These are phyloP conservation scores for Globisporangium irregulare DNA, from an alignment of 352 stramenopile genomes.

Conservation along the genomic window DNA sequence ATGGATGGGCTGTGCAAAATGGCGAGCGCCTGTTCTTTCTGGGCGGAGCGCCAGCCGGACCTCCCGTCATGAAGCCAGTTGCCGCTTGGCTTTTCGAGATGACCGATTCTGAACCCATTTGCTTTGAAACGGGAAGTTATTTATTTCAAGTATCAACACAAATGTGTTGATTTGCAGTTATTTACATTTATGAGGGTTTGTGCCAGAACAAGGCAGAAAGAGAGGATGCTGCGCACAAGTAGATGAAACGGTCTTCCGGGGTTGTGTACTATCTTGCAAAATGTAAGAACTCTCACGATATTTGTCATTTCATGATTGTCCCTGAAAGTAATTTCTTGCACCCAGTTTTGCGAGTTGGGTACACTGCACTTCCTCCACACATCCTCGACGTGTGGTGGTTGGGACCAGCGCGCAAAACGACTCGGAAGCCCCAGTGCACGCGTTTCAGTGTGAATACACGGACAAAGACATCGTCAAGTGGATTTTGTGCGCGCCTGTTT, in stretches of 20 bases:
- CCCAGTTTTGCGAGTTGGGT: constrained; percentile 4
- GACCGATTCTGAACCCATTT: constrained; percentile 13
- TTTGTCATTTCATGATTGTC: background rate
- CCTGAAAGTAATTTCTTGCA: background rate
- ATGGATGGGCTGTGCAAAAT: background rate
- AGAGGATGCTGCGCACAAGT: background rate
- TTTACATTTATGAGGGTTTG: background rate
- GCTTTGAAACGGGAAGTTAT: background rate
- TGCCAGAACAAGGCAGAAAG: background rate
- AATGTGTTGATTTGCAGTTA: background rate
- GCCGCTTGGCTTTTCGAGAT: background rate
- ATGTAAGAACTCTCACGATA: background rate
- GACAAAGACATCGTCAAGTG: constrained; percentile 4
- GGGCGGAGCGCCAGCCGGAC: constrained; percentile 5
- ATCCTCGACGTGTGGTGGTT: background rate
- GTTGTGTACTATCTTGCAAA: background rate
- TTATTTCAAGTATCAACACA: background rate
- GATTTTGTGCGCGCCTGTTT: background rate
- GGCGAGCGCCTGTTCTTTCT: constrained; percentile 2
- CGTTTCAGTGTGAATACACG: background rate
- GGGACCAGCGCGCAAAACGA: constrained; percentile 6
- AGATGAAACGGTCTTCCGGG: background rate
- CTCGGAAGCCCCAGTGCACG: background rate
- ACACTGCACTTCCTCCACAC: constrained; percentile 1
- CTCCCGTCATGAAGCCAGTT: constrained; percentile 12